phyloP scores from a whole-genome alignment of 2,329 filamentous ascomycete species.

The Fusarium sp. region DNA sequence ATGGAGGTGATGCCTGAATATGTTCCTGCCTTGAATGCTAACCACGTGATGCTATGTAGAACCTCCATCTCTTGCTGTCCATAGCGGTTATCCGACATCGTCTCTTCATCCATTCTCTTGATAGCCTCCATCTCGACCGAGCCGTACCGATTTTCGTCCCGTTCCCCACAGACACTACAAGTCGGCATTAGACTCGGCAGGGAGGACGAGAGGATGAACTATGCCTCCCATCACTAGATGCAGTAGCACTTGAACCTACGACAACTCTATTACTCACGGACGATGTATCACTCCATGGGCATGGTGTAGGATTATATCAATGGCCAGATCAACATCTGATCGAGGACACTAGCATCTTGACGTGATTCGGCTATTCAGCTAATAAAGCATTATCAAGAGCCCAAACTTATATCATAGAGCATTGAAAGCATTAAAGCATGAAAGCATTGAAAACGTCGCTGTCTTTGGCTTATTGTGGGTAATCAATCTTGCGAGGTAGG shows the following conservation, averaged over 20 bases:
- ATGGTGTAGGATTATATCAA: not conserved
- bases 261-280: not conserved
- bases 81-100: not conserved
- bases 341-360: not conserved
- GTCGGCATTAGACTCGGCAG: not conserved
- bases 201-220: not conserved
- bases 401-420: not conserved
- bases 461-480: not conserved
- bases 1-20: not conserved
- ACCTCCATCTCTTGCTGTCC: not conserved
- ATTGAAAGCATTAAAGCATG: not conserved
- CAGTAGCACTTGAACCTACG: not conserved
- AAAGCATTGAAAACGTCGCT: not conserved
- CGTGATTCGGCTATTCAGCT: not conserved
- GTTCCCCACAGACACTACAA: not conserved
- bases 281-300: not conserved
- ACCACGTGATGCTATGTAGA: not conserved
- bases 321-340: not conserved
- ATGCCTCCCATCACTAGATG: not conserved
- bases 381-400: not conserved
- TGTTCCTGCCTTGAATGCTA: not conserved
- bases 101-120: not conserved
- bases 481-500: not conserved
- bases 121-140: not conserved
- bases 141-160: not conserved